Evolutionary conservation across 768 basidiomycete genomes (phyloP).

Genomic region (Collybiopsis luxurians): DNA sequence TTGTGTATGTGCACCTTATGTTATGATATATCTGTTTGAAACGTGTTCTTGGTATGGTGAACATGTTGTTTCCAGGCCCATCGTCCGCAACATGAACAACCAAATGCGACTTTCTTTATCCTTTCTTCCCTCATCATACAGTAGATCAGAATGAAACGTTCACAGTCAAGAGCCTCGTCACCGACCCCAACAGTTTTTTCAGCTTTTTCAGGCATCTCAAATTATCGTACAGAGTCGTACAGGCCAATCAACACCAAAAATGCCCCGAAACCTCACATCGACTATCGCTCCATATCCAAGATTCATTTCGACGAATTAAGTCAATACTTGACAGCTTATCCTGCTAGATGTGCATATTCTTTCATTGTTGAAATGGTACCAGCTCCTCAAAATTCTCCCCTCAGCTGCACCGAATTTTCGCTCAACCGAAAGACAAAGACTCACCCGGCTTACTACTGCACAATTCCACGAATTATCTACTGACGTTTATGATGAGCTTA

Average conservation of each 20-base stretch:
- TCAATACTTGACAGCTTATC: slow-evolving; percentile 68
- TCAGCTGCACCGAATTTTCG: slow-evolving; percentile 77
- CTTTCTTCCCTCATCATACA: neutral
- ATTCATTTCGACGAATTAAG: slow-evolving; percentile 72
- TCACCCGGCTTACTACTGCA: slow-evolving; percentile 89
- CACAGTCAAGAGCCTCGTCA: slow-evolving; percentile 58
- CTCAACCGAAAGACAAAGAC: slow-evolving; percentile 82
- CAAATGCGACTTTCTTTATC: neutral
- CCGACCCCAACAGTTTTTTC: slow-evolving; percentile 85
- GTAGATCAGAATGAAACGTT: slow-evolving; percentile 51
- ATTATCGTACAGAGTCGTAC: slow-evolving; percentile 81
- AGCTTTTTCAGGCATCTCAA: slow-evolving; percentile 87
- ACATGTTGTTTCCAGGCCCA: no score
- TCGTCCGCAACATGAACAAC: neutral
- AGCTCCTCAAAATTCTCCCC: neutral
- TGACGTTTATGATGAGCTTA: slow-evolving; percentile 95
- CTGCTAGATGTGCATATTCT: slow-evolving; percentile 59
- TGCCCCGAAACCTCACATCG: slow-evolving; percentile 50
- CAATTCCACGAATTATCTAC: slow-evolving; percentile 98
- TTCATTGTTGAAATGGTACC: neutral
- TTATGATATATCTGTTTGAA: neutral
- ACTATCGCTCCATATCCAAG: slow-evolving; percentile 63
- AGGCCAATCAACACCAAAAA: slow-evolving; percentile 58
- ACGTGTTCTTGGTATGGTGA: no score
- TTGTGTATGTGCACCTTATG: neutral